Evolutionary conservation across 2,329 filamentous ascomycete species (phyloP), one percentile per base, ranked within the genome.

Genomic region (Grosmannia huntii): DNA sequence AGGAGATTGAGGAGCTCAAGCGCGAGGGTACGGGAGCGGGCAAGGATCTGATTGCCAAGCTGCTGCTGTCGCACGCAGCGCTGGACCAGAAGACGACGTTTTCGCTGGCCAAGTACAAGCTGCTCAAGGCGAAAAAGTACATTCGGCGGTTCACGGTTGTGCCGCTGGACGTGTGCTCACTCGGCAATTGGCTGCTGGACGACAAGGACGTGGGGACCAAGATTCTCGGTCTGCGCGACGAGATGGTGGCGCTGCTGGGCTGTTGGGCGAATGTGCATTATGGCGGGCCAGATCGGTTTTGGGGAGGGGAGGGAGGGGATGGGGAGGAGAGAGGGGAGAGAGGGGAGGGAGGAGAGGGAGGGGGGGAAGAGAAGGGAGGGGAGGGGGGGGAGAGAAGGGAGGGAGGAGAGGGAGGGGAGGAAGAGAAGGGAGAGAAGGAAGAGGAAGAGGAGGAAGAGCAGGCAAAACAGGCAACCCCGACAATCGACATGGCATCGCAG

Each of bases 61-160:
- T 99, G 28, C 81, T 99, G 71, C 80, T 90, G 33, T 94, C 90
- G 50, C 94, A 99, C 71, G 85, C 88, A 21, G 88, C 86, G 1
- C 79, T 99, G 50, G 90, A 95, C 64, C 87, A 97, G 73, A 99
- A 99, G 77, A 97, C 94, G 0, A 80, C 84, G 0, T 99, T 95
- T 67, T 95, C 90, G 2, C 76, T 96, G 59, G 91, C 92, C 50
- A 99, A 99, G 71, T 99, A 99, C 72, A 96, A 94, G 67, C 76
- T 97, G 21, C 79, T 95, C 52, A 99, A 99, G 75, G 87, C 89
- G 63, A 91, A 86, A 69, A 99, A 99, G 72, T 97, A 95, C 69
- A 80, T 97, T 62, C 85, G 87, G 66, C 80, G 90, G 14, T 97
- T 99, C 67, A 89, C 87, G 0, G 82, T 94, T 1, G 71, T 95